phyloP scores from a whole-genome alignment of 2,329 filamentous ascomycete species.

The Ascochyta fabae region DNA sequence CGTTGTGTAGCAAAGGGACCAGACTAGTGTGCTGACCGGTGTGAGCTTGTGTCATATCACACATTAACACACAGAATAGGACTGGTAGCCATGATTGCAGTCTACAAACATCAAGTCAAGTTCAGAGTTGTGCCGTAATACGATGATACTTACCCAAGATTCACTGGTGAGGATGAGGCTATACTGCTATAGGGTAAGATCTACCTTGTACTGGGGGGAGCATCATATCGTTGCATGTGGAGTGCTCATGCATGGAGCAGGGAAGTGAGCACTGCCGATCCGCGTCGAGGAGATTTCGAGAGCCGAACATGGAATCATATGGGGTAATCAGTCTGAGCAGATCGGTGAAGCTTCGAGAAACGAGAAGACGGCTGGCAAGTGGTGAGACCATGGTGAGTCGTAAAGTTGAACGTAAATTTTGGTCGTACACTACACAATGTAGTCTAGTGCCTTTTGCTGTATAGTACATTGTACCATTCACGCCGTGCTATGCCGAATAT shows the following conservation, averaged over 20 bases:
- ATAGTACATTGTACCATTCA: constrained; percentile 32
- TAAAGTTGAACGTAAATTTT: constrained; percentile 8
- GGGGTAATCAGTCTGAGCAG: neutral
- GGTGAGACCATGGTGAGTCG: neutral
- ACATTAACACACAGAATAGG: neutral
- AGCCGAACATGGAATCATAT: constrained; percentile 1
- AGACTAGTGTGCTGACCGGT: neutral
- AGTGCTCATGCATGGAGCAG: neutral
- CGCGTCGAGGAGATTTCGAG: neutral
- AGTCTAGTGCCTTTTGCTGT: constrained; percentile 15
- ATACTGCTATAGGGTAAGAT: constrained; percentile 21
- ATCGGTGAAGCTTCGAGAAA: constrained; percentile 2
- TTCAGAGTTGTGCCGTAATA: neutral
- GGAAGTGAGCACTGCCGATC: neutral
- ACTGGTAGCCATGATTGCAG: neutral
- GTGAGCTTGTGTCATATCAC: neutral
- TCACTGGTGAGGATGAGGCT: constrained; percentile 12
- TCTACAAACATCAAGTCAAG: neutral
- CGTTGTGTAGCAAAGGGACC: neutral
- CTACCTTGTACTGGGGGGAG: constrained; percentile 7
- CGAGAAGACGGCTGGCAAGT: neutral
- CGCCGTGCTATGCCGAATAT: constrained; percentile 25
- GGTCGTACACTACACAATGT: constrained; percentile 10
- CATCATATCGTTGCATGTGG: constrained; percentile 5
- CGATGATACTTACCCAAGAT: neutral